Evolutionary conservation across 257 asterid genomes (phyloP), one percentile per base, ranked within the genome.

Genomic region (Salvia hispanica): DNA sequence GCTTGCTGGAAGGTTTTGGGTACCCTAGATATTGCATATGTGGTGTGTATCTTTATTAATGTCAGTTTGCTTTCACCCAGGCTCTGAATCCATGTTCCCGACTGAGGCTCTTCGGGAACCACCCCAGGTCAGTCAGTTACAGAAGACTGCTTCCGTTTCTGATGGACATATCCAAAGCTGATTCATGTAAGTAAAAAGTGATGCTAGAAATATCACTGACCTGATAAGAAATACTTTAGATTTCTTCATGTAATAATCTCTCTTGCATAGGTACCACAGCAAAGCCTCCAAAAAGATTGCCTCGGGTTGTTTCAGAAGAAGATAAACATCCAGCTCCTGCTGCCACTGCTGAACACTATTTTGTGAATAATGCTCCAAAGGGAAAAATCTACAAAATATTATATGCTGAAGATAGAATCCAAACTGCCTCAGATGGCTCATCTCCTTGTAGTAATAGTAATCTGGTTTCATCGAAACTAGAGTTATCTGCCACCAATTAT

Each of bases 81-180:
- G 82, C 80, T 71, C 84, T 85, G 57, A 82, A 77, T 76, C 92
- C 90, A 42, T 82, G 88, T 70, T 84, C 94, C 45, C 86, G 77
- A 37, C 59, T 67, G 70, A 87, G 84, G 78, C 82, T 87, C 71
- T 81, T 81, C 69, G 82, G 80, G 71, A 65, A 86, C 64, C 74
- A 86, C 64, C 74, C 82, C 67, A 72, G 80, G 73, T 88, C 95
- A 28, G 73, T 81, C 72, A 83, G 95, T 81, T 89, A 85, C 79
- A 83, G 88, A 80, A 81, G 91, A 75, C 60, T 89, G 73, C 92
- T 89, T 62, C 98, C 98, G 3, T 84, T 73, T 78, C 89, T 92
- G 79, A 81, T 81, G 81, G 87, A 83, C 68, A 83, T 80, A 68
- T 86, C 88, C 16, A 81, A 80, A 39, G 37, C 68, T 40, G 77